A percentile compares a stretch with the other conserved stretches of the same genome.
Conservation (phyloP, 2,329 filamentous ascomycete species). For the Alternaria arborescens region DNA sequence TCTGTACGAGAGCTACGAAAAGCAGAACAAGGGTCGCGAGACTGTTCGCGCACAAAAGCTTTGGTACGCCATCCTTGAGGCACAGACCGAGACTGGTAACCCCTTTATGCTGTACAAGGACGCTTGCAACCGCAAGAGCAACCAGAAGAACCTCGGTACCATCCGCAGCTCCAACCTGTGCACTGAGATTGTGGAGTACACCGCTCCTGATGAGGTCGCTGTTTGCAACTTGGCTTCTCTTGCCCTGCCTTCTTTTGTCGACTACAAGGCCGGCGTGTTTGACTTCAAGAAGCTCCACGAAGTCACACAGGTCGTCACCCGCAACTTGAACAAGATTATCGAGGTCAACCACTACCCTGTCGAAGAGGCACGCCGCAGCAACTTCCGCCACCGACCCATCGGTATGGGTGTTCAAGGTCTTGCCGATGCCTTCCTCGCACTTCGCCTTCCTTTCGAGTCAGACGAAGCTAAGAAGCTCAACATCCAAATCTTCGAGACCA, state of each 20-base stretch:
- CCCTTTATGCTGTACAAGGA: constrained; percentile 99
- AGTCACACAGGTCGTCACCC: constrained; percentile 88
- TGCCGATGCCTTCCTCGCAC: constrained; percentile 95
- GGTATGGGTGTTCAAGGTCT: constrained; percentile 97
- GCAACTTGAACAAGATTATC: constrained; percentile 97
- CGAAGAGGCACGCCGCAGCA: constrained; percentile 89
- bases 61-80: constrained; percentile 98
- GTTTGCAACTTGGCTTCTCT: constrained; percentile 98
- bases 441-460: constrained; percentile 96
- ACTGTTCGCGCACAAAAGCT: constrained; percentile 98
- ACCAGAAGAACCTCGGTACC: constrained; percentile 99
- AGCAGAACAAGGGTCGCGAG: constrained; percentile 84
- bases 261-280: constrained; percentile 83
- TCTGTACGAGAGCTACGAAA: constrained; percentile 90
- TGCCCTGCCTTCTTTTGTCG: constrained; percentile 88
- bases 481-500: constrained; percentile 98
- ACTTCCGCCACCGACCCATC: constrained; percentile 95
- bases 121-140: constrained; percentile 97
- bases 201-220: constrained; percentile 94
- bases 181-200: constrained; percentile 99
- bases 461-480: constrained; percentile 93
- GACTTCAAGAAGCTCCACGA: constrained; percentile 98
- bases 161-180: constrained; percentile 99
- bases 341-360: constrained; percentile 99
- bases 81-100: constrained; percentile 98